A percentile compares a stretch with the other conserved stretches of the same genome.
phyloP scores from a whole-genome alignment of 1,284 basidiomycete species.

The Uromyces viciae-fabae region DNA sequence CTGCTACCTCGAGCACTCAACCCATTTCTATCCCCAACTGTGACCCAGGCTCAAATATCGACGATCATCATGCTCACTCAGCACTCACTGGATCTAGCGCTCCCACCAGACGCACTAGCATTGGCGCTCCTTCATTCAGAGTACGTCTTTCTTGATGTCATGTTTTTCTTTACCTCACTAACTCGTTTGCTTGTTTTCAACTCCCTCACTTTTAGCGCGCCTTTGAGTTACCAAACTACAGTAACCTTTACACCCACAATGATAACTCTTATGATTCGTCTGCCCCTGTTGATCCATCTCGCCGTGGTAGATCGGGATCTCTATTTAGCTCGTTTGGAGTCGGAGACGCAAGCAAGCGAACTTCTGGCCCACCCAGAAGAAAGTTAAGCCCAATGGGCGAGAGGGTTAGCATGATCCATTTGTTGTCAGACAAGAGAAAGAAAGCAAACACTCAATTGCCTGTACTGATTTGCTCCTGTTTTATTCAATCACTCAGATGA shows the following conservation, averaged over 20 bases:
- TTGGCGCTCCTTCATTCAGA: slow-evolving; percentile 5
- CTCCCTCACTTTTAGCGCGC: not conserved
- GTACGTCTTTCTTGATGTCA: not conserved
- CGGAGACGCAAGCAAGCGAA: not conserved
- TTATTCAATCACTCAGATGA: no score
- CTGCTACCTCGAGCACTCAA: not conserved
- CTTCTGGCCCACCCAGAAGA: not conserved
- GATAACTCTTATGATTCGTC: not conserved
- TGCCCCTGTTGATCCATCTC: not conserved
- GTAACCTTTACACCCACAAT: not conserved
- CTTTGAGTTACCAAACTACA: slow-evolving; percentile 20
- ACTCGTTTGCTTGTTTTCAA: not conserved
- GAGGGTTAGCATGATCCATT: slow-evolving; percentile 14
- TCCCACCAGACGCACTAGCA: not conserved
- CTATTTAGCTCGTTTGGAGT: slow-evolving; percentile 26
- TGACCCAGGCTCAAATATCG: not conserved
- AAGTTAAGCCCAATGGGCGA: slow-evolving; percentile 31
- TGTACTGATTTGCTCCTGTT: no score
- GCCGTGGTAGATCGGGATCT: slow-evolving; percentile 9
- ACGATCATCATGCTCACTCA: not conserved
- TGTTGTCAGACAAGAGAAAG: no score
- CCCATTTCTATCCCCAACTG: slow-evolving; percentile 5
- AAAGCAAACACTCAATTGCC: no score
- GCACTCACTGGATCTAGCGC: not conserved
- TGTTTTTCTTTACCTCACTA: not conserved